These are phyloP conservation scores for Vanilla planifolia DNA, from an alignment of 106 monocot species.

Conservation along the genomic window DNA sequence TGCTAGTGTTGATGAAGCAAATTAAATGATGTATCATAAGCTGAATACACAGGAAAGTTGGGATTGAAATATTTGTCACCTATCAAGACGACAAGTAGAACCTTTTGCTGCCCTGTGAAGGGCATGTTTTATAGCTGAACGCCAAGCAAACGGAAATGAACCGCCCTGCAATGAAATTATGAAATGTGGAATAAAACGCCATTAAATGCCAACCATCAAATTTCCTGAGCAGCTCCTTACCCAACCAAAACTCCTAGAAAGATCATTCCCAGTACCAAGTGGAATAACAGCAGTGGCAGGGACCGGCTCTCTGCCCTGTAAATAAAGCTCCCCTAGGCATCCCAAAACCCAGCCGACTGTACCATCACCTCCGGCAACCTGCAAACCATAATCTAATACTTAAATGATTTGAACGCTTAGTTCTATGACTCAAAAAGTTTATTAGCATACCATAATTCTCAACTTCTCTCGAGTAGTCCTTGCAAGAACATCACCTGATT, in stretches of 20 bases:
- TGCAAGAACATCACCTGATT: slow-evolving; percentile 50
- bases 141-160: slow-evolving; percentile 63
- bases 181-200: slow-evolving; percentile 21
- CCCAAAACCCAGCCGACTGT: slow-evolving; percentile 92
- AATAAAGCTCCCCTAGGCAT: slow-evolving; percentile 54
- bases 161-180: slow-evolving; percentile 33
- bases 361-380: slow-evolving; percentile 97
- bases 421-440: neutral
- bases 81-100: slow-evolving; percentile 50
- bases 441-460: slow-evolving; percentile 55
- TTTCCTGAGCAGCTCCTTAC: slow-evolving; percentile 21
- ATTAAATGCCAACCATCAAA: neutral
- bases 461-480: slow-evolving; percentile 45
- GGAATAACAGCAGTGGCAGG: slow-evolving; percentile 77
- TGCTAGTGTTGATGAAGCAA: no score
- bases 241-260: slow-evolving; percentile 87
- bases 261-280: slow-evolving; percentile 92
- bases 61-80: slow-evolving; percentile 17
- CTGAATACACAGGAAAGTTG: neutral
- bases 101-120: slow-evolving; percentile 33
- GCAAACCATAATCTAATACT: slow-evolving; percentile 7
- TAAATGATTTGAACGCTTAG: no score
- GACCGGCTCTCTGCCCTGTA: slow-evolving; percentile 56
- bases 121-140: slow-evolving; percentile 44
- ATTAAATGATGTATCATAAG: no score